Base-by-base conservation (phyloP, 2,329 filamentous ascomycete species). In the Penicillium sp. region DNA sequence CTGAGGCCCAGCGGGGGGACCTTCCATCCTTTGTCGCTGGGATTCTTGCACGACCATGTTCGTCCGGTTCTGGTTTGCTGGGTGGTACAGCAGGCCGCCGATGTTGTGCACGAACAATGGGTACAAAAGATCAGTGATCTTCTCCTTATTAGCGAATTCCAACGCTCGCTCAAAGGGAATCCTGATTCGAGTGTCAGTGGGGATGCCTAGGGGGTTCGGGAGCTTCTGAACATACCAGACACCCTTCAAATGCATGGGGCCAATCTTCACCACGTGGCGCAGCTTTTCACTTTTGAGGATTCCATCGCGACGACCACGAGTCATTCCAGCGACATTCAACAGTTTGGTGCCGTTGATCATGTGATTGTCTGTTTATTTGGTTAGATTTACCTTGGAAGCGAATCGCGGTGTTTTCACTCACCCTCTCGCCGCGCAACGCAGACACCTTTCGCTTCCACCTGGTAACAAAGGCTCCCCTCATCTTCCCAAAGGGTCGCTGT, bases 321-420 rank as follows among this genome's bases (percentile, higher is more conserved):
- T 99, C 94, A 99, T 99, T 12, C 94, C 93, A 49, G 94, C 94
- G 51, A 99, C 94, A 64, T 99, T 99, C 55, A 97, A 79, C 54
- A 99, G 81, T 75, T 97, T 99, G 1, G 94, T 99, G 18, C 94
- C 94, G 69, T 97, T 99, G 75, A 99, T 97, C 90, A 99, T 97
- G 77, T 96, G 91, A 75, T 97, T 97, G 68, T 97, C 93, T 95
- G 61, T 15, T 35, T 15, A 14, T 6, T 2, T 18, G 1, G 33
- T 41, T 25, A 40, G 47, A 2, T 4, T 40, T 5, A 20, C 37
- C 37, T 12, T 40, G n/a, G 8, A 15, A 29, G 15, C 11, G 4
- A 27, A 22, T 14, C n/a, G 44, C 22, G 8, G 9, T n/a, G 7
- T 20, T 18, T 18, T 14, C 54, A 69, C 80, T 64, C 77, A 94